Percentiles rank a stretch among this genome's conserved stretches.
Evolutionary conservation across 1,284 basidiomycete species (phyloP).

Genomic region (Fomitopsis betulina): DNA sequence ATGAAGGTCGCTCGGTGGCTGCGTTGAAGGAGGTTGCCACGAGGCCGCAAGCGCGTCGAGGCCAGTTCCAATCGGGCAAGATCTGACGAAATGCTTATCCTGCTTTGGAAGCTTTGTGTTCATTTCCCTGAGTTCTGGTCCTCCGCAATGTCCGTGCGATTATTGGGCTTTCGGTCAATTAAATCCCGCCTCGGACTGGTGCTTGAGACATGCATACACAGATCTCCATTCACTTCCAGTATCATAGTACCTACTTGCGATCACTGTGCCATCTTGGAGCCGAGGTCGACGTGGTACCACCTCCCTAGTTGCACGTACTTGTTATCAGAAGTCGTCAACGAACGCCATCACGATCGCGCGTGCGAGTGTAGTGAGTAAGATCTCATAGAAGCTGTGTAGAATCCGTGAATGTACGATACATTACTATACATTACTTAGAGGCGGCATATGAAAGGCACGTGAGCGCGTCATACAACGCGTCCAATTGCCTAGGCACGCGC

Average conservation of each 20-base stretch:
- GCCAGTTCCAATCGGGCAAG: constrained; percentile 14
- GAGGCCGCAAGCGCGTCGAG: constrained; percentile 15
- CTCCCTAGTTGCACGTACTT: too few species aligned
- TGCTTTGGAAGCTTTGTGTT: constrained; percentile 2
- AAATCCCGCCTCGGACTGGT: too few species aligned
- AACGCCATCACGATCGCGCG: too few species aligned
- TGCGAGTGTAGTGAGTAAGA: neutral
- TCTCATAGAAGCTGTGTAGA: neutral
- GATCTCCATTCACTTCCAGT: too few species aligned
- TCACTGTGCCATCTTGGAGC: too few species aligned
- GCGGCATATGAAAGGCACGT: constrained; percentile 2
- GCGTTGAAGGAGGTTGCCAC: constrained; percentile 24
- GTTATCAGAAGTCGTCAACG: too few species aligned
- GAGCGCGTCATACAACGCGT: constrained; percentile 5
- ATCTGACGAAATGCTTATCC: constrained; percentile 4
- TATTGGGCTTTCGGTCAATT: too few species aligned
- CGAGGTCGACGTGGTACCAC: too few species aligned
- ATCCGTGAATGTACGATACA: neutral
- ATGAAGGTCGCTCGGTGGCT: constrained; percentile 3
- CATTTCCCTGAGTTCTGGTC: neutral
- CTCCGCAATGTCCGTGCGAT: too few species aligned
- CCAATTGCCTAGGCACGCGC: neutral
- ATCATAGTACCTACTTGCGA: too few species aligned
- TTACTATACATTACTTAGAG: too few species aligned
- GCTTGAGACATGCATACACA: too few species aligned